A percentile compares a stretch with the other conserved stretches of the same genome.
Evolutionary conservation across 2,329 filamentous ascomycete genomes (phyloP).

Genomic region (Penicillium sp.): DNA sequence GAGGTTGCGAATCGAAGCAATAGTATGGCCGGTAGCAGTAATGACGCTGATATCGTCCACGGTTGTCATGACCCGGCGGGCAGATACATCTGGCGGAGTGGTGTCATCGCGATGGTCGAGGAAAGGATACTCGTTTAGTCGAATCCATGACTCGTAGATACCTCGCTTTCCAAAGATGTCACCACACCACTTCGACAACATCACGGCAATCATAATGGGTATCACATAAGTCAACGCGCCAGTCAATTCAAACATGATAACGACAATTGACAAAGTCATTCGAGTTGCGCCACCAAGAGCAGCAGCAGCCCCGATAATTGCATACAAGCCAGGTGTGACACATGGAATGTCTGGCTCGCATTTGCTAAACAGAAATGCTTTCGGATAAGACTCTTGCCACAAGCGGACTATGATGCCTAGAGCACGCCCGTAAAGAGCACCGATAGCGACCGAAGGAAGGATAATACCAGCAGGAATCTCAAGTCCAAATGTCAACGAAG

Average conservation of each 20-base stretch:
- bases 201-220: constrained; percentile 97
- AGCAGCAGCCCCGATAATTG: constrained; percentile 88
- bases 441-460: constrained; percentile 89
- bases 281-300: constrained; percentile 88
- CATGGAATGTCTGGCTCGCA: constrained; percentile 82
- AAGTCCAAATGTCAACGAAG: constrained; percentile 81
- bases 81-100: constrained; percentile 70
- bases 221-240: constrained; percentile 92
- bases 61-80: constrained; percentile 82
- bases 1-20: constrained; percentile 62
- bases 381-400: constrained; percentile 68
- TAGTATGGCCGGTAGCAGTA: constrained; percentile 77
- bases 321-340: constrained; percentile 89
- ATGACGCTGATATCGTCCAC: constrained; percentile 84
- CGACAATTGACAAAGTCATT: constrained; percentile 96
- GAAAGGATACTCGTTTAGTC: constrained; percentile 89
- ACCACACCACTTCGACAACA: constrained; percentile 96
- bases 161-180: constrained; percentile 86
- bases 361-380: constrained; percentile 65
- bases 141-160: constrained; percentile 98
- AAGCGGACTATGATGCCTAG: constrained; percentile 84
- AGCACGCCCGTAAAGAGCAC: constrained; percentile 78
- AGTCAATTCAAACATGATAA: constrained; percentile 98
- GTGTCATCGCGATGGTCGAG: constrained; percentile 80
- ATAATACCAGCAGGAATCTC: constrained; percentile 94